These are phyloP conservation scores for Penicillium angulare DNA, from an alignment of 495 filamentous ascomycete species.

Conservation along the genomic window DNA sequence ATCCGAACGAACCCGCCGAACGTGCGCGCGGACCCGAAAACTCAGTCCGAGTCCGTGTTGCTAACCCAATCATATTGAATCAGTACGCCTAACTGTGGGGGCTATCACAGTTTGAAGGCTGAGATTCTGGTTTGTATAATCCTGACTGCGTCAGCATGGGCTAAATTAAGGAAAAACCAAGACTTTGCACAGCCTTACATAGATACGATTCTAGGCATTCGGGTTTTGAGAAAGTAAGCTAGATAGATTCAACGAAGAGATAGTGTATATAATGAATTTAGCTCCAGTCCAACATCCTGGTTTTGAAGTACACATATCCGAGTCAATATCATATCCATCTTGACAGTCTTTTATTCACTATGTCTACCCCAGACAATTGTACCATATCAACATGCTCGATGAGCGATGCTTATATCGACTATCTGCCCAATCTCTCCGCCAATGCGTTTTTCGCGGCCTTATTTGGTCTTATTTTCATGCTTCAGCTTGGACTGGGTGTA, in stretches of 20 bases:
- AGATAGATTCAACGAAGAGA: no score
- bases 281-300: no score
- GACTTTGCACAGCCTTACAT: no score
- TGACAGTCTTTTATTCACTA: background rate
- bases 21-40: background rate
- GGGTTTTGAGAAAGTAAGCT: no score
- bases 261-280: no score
- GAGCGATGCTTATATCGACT: conserved; percentile 27
- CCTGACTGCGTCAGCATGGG: no score
- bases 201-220: no score
- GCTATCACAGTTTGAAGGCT: background rate
- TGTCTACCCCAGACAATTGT: conserved; percentile 12
- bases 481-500: conserved; percentile 27
- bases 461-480: conserved; percentile 24
- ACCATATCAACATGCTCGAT: conserved; percentile 40
- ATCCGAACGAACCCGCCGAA: background rate
- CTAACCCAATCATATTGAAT: background rate
- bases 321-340: background rate
- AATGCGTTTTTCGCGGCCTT: conserved; percentile 36
- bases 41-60: background rate
- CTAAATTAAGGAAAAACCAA: no score
- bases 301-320: background rate
- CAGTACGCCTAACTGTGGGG: background rate
- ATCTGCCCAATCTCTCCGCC: conserved; percentile 33
- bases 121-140: no score